Conservation (phyloP, 2,329 filamentous ascomycete species). For the Talaromyces atroroseus region DNA sequence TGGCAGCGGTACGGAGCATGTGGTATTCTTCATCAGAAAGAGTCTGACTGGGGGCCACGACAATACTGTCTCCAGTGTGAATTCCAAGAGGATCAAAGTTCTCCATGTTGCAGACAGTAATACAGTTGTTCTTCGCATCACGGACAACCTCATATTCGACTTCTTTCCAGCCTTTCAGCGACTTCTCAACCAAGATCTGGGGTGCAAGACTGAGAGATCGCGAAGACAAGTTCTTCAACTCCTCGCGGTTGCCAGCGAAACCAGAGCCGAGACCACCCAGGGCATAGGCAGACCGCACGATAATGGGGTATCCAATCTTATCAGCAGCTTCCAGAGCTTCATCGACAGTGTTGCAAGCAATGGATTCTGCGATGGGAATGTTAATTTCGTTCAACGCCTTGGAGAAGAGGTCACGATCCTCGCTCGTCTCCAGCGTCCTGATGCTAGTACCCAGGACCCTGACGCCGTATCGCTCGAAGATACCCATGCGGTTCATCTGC, state of each 20-base stretch:
- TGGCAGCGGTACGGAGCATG: slow-evolving; percentile 95
- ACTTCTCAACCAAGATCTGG: slow-evolving; percentile 97
- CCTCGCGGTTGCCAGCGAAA: slow-evolving; percentile 89
- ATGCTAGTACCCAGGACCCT: slow-evolving; percentile 94
- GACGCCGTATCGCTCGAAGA: slow-evolving; percentile 92
- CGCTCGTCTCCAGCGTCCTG: slow-evolving; percentile 85
- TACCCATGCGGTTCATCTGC: slow-evolving; percentile 90
- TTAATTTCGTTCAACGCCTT: slow-evolving; percentile 95
- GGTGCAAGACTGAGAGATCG: slow-evolving; percentile 88
- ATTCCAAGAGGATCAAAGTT: slow-evolving; percentile 98
- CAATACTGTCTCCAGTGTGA: slow-evolving; percentile 97
- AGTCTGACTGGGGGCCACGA: slow-evolving; percentile 94
- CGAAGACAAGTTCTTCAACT: slow-evolving; percentile 88
- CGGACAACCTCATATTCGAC: slow-evolving; percentile 98
- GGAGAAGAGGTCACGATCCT: slow-evolving; percentile 93
- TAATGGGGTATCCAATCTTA: slow-evolving; percentile 90
- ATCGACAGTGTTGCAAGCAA: slow-evolving; percentile 85
- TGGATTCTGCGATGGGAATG: slow-evolving; percentile 94
- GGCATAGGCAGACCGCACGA: slow-evolving; percentile 93
- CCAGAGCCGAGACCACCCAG: slow-evolving; percentile 93
- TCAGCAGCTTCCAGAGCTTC: slow-evolving; percentile 85
- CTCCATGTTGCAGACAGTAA: slow-evolving; percentile 98
- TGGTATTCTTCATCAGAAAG: slow-evolving; percentile 98
- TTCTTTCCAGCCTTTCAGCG: slow-evolving; percentile 98
- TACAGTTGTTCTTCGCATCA: slow-evolving; percentile 96